phyloP scores from a whole-genome alignment of 1,284 basidiomycete genomes.

The Tilletia caries region DNA sequence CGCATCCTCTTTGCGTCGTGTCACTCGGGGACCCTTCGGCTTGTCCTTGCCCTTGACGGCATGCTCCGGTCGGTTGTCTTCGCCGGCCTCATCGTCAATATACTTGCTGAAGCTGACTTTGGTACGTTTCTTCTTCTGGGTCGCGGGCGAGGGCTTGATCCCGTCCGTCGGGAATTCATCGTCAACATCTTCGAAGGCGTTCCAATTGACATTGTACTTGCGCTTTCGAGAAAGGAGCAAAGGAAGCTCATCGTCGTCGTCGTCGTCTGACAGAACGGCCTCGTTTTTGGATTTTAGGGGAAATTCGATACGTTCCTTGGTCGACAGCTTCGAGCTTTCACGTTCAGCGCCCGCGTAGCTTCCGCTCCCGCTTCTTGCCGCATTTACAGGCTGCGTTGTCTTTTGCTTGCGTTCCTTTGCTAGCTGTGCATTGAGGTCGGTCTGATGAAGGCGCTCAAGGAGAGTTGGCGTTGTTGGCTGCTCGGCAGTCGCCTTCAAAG shows the following conservation, averaged over 20 bases:
- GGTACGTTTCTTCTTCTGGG: not conserved
- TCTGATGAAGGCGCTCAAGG: not conserved
- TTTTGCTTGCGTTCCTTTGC: not conserved
- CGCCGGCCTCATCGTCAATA: slow-evolving; percentile 9
- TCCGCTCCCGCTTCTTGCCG: not conserved
- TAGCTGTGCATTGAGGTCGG: not conserved
- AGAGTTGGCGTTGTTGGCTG: not conserved
- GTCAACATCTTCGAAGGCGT: not conserved
- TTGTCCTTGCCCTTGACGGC: not conserved
- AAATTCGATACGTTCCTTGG: too few species aligned
- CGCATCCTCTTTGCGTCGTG: not conserved
- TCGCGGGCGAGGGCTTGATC: not conserved
- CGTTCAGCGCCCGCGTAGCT: not conserved
- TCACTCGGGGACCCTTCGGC: not conserved
- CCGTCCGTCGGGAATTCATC: too few species aligned
- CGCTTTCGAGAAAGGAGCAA: not conserved
- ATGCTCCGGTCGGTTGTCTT: slow-evolving; percentile 11
- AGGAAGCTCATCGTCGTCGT: not conserved
- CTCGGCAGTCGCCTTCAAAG: not conserved
- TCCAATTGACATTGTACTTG: slow-evolving; percentile 11
- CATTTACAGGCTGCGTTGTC: not conserved
- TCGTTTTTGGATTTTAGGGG: too few species aligned
- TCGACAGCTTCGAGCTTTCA: too few species aligned
- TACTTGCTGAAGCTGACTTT: not conserved
- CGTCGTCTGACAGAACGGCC: not conserved